Evolutionary conservation across 179 eudicot genomes (phyloP).

Genomic region (Beta macrorhiza): DNA sequence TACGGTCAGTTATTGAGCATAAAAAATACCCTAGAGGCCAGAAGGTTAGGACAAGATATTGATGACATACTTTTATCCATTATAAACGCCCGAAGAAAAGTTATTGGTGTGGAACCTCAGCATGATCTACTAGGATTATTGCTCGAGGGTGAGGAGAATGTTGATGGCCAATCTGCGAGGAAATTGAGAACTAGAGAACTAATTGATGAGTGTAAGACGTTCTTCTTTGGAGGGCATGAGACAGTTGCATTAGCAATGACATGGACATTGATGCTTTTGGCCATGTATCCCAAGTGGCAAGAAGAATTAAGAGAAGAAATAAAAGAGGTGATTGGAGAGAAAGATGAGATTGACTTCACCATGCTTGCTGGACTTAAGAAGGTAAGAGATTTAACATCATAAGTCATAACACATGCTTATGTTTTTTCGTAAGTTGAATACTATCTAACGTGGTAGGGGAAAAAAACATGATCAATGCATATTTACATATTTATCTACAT

Average conservation of each 20-base stretch:
- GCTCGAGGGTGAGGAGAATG: constrained; percentile 39
- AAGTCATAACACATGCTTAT: constrained; percentile 13
- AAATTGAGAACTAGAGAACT: constrained; percentile 57
- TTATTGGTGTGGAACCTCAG: constrained; percentile 32
- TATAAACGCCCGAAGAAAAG: constrained; percentile 44
- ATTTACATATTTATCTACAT: constrained; percentile 6
- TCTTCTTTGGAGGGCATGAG: constrained; percentile 86
- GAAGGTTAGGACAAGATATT: constrained; percentile 61
- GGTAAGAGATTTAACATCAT: constrained; percentile 39
- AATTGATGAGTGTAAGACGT: constrained; percentile 85
- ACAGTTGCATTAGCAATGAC: constrained; percentile 72
- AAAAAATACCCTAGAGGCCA: constrained; percentile 53
- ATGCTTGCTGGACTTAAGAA: constrained; percentile 65
- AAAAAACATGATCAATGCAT: neutral
- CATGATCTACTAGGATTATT: constrained; percentile 68
- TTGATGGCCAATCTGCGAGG: constrained; percentile 31
- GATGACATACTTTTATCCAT: constrained; percentile 54
- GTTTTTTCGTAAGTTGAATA: neutral
- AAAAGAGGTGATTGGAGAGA: constrained; percentile 56
- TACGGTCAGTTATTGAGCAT: constrained; percentile 49
- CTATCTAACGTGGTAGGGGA: neutral
- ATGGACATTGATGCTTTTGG: constrained; percentile 71
- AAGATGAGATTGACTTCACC: constrained; percentile 46
- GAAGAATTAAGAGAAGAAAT: constrained; percentile 69
- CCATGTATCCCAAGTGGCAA: constrained; percentile 73